Evolutionary conservation across 352 stramenopile genomes (phyloP), one percentile per base, ranked within the genome.

Genomic region (Achlya hypogyna): DNA sequence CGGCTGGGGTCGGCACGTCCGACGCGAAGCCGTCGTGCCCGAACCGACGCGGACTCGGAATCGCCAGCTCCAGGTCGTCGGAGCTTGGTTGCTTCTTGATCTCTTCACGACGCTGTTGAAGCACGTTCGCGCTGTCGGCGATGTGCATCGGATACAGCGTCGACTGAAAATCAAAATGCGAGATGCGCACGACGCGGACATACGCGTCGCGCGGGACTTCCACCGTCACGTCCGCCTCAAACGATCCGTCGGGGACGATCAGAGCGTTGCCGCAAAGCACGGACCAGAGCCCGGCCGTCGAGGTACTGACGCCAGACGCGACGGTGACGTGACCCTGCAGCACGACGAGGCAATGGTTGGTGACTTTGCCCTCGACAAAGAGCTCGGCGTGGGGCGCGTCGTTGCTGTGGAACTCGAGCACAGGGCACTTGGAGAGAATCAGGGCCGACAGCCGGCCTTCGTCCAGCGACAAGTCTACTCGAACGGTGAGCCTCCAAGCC

Each of bases 91-190:
- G 6, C n/a, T 66, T 66, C 23, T 67, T 49, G 22, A 67, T 54
- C 8, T 67, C 60, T 18, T 51, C 38, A 25, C 60, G 60, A 22
- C 60, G 60, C 34, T 59, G 38, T 10, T 25, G 38, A 22, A 67
- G 43, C 28, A 67, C 43, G 32, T 22, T 45, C 5, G 60, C n/a
- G 5, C 59, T 34, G 22, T 58, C 42, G 5, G 31, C 47, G 23
- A 67, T 58, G 10, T 58, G 60, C 60, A 67, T 67, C 18, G 60
- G 60, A 45, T 59, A 67, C 20, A 67, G 23, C 28, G 60, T 67
- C 32, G 60, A 16, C 59, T 67, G 60, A 29, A 67, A 67, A 20
- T 67, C 60, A 4, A 67, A 38, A 25, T 49, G 60, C 12, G 60
- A 35, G 27, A 67, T 58, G 51, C 60, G 60, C 23, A 67, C 12